Base-by-base conservation (phyloP, 148 eudicot species). In the Hydrangea macrophylla region DNA sequence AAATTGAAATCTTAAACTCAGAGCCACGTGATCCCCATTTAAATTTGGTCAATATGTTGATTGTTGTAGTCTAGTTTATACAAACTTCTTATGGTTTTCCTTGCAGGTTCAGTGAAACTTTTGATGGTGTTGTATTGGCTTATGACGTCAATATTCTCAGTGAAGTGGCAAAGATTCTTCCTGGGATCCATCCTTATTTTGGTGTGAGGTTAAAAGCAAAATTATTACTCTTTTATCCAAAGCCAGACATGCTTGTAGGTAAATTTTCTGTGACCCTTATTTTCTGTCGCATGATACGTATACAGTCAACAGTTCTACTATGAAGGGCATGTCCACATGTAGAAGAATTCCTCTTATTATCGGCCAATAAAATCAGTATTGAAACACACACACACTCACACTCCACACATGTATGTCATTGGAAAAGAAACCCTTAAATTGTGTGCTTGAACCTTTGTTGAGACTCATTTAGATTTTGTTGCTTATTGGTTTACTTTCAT, bases 91-190 rank as follows among this genome's bases (percentile, higher is more conserved):
- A 18, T 39, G 25, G 35, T 37, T 73, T 39, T 31, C 57, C 44
- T 67, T 62, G 35, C 82, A 90, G 96, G 87, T 90, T 70, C 58
- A 85, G 57, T 74, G 99, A 94, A 64, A 82, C 73, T 36, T 91
- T 87, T 72, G 96, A 78, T 28, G 97, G 97, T 65, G 92, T 90
- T 30, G 75, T 91, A 61, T 81, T 94, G 79, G 91, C 93, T 6
- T 91, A 85, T 65, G 89, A 84, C 53, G 79, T 74, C 8, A 79
- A 69, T 5, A 36, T 67, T 27, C 53, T 50, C 13, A 76, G 81
- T 68, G 50, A 65, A 50, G 40, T 53, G 51, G 97, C 87, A 0
- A 90, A 80, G 69, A 85, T 90, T 63, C 77, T 88, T 0, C 82
- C 88, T 23, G 96, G 92, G 28, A 59, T 87, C 42, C 54, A 77